phyloP scores from a whole-genome alignment of 495 filamentous ascomycete species.

The Parathielavia hyrcaniae region DNA sequence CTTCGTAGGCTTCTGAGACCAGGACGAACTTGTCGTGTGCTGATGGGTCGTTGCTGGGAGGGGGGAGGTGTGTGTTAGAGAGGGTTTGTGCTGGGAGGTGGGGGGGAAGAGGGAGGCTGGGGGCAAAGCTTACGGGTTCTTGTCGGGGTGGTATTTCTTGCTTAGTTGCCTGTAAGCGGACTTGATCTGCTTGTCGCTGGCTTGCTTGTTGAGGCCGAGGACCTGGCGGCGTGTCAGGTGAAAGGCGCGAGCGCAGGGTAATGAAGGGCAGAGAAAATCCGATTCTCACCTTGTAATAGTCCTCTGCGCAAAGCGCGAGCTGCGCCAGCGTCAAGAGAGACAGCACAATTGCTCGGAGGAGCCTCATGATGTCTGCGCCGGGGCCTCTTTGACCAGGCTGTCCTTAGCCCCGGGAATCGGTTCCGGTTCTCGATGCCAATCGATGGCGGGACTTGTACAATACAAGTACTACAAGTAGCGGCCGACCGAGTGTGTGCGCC shows the following conservation, averaged over 20 bases:
- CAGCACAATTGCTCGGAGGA: slow-evolving; percentile 36
- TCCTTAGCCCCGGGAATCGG: neutral
- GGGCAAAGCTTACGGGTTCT: slow-evolving; percentile 74
- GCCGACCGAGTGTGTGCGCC: neutral
- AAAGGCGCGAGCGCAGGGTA: neutral
- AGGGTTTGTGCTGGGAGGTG: slow-evolving; percentile 15
- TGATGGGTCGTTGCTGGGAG: slow-evolving; percentile 49
- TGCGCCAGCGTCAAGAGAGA: slow-evolving; percentile 44
- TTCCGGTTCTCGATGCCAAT: neutral
- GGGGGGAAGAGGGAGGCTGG: neutral
- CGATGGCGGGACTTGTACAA: slow-evolving; percentile 1
- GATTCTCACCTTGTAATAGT: slow-evolving; percentile 77
- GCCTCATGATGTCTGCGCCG: slow-evolving; percentile 33
- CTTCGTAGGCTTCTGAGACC: slow-evolving; percentile 93
- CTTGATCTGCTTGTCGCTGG: slow-evolving; percentile 88
- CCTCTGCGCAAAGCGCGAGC: slow-evolving; percentile 50
- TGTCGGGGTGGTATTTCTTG: slow-evolving; percentile 97
- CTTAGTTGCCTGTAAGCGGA: slow-evolving; percentile 87
- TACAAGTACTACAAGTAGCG: neutral
- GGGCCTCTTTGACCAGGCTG: slow-evolving; percentile 20
- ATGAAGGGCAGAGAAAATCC: neutral
- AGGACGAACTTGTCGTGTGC: slow-evolving; percentile 92
- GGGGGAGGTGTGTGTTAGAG: neutral
- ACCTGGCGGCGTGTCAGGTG: slow-evolving; percentile 40
- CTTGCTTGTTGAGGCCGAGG: slow-evolving; percentile 72